Percentiles rank a stretch among this genome's conserved stretches.
phyloP scores from a whole-genome alignment of 768 basidiomycete genomes.

The Trametes villosa region DNA sequence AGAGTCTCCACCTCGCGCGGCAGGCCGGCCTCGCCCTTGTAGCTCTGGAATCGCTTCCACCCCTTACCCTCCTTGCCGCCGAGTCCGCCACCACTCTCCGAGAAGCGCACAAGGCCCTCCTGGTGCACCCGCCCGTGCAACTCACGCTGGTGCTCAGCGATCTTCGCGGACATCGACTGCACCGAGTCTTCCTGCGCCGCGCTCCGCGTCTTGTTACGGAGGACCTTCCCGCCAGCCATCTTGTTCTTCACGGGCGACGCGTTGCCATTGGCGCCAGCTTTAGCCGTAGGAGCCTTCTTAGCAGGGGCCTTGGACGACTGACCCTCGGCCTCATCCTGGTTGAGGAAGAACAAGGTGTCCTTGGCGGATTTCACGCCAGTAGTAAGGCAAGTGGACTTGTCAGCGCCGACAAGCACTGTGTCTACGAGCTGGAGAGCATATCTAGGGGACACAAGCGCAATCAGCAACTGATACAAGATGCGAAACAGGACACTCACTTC shows the following conservation, averaged over 20 bases:
- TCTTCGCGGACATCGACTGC: constrained; percentile 73
- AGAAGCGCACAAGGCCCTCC: constrained; percentile 82
- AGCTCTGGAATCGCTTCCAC: constrained; percentile 96
- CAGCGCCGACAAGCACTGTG: constrained; percentile 77
- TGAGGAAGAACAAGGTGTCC: constrained; percentile 87
- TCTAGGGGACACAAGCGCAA: constrained; percentile 42
- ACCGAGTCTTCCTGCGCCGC: constrained; percentile 86
- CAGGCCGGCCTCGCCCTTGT: constrained; percentile 90
- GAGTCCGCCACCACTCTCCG: constrained; percentile 75
- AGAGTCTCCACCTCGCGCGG: constrained; percentile 83
- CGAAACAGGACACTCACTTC: constrained; percentile 53
- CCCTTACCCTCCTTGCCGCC: constrained; percentile 87
- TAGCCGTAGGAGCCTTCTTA: constrained; percentile 52
- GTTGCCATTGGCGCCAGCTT: constrained; percentile 64
- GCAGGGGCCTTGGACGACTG: constrained; percentile 58
- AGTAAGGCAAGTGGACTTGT: constrained; percentile 72
- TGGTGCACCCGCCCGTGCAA: constrained; percentile 77
- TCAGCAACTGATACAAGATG: not conserved
- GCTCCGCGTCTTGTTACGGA: constrained; percentile 89
- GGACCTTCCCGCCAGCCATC: constrained; percentile 80
- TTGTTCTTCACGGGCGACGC: constrained; percentile 67
- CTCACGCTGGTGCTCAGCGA: constrained; percentile 87
- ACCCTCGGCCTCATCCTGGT: constrained; percentile 57
- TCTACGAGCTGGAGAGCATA: constrained; percentile 90
- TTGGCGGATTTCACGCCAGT: constrained; percentile 84